These are phyloP conservation scores for Chrysanthemum makinoi DNA, from an alignment of 129 eudicot species.

Conservation along the genomic window DNA sequence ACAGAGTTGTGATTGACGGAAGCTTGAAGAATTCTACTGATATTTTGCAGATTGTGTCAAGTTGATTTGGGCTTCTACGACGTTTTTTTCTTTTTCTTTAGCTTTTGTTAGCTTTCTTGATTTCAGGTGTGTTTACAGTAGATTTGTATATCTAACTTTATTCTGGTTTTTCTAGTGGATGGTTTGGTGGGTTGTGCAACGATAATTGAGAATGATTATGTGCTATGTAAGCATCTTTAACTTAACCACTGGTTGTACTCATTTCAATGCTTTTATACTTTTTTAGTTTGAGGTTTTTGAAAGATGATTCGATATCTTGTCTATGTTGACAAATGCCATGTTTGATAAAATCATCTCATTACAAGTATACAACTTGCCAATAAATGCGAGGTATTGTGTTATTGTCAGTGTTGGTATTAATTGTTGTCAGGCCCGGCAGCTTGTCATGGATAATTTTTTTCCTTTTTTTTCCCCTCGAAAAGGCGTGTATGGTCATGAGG, in stretches of 20 bases:
- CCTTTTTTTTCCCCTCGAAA: too few relatives aligned
- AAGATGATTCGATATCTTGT: too few relatives aligned
- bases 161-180: constrained; percentile 2
- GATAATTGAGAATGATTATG: constrained; percentile 10
- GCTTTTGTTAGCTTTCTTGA: constrained; percentile 7
- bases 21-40: constrained; percentile 5
- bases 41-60: constrained; percentile 11
- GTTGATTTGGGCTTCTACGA: constrained; percentile 1
- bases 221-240: neutral
- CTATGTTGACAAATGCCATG: too few relatives aligned
- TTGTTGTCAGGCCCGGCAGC: too few relatives aligned
- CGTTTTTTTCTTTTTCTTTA: neutral
- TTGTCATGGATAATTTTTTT: too few relatives aligned
- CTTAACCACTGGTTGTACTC: neutral
- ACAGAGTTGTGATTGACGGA: constrained; percentile 18
- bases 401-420: too few relatives aligned
- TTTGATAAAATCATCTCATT: too few relatives aligned
- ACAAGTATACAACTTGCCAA: too few relatives aligned
- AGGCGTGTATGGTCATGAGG: too few relatives aligned
- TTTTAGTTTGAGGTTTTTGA: neutral
- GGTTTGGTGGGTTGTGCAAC: neutral
- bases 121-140: constrained; percentile 10
- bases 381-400: too few relatives aligned
- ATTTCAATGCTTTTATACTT: neutral
- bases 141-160: constrained; percentile 6